Base-by-base conservation (phyloP, 2,329 filamentous ascomycete genomes). In the Exophiala aquamarina region DNA sequence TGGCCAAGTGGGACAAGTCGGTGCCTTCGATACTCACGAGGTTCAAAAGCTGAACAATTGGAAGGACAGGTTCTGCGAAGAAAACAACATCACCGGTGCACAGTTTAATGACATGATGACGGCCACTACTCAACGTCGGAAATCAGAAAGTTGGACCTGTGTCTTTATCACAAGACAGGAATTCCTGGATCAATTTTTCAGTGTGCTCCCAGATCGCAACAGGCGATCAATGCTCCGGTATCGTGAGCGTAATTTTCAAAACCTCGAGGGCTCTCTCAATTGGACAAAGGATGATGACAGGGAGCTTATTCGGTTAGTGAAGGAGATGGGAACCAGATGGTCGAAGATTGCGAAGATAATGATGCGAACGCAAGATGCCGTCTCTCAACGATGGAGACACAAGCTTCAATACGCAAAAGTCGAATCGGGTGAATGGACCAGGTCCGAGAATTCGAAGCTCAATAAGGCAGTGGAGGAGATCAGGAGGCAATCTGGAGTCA, bases 321-420 rank as follows among this genome's bases (percentile, higher is more conserved):
- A 52, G 5, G 41, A 59, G 15, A 42, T 67, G 33, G 69, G 68
- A 1, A 53, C 65, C 2, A 69, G 67, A 52, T 72, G 59, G 52
- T 60, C 63, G 3, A 54, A 60, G 1, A 70, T 73, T 41, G 66
- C 66, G 19, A 65, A 61, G 39, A 44, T 65, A 5, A 47, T 72
- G 28, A 66, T 63, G 6, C 62, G 70, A 18, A 68, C 61, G 11
- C 60, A 64, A 18, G 70, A 72, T 44, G 66, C 70, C 48, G 69
- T 72, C 15, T 63, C 64, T 4, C 69, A 71, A 50, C 57, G 69
- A 28, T 72, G 69, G 69, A 67, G 68, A 42, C 70, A 72, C 44
- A 63, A 61, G 33, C 61, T 73, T 4, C 60, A 68, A 46, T 63
- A 70, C 47, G 63, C 65, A 3, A 50, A 62, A 6, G 65, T 66